Conservation (phyloP, 768 basidiomycete species). For the Hortiboletus campestris region DNA sequence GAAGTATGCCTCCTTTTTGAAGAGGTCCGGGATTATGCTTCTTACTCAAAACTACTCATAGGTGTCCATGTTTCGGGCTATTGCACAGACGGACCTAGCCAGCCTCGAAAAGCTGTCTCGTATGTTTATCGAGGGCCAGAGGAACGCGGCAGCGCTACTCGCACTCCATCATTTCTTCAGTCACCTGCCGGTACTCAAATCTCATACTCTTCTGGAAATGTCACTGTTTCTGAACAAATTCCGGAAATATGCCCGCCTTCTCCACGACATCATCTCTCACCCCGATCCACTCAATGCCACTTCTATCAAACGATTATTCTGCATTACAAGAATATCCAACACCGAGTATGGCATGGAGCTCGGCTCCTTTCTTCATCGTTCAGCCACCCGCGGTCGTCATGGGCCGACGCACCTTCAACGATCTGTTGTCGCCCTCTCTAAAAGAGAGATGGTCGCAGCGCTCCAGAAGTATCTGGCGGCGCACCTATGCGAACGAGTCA, state of each 20-base stretch:
- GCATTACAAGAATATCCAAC: too few relatives aligned
- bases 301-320: too few relatives aligned
- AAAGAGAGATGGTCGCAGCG: constrained; percentile 17
- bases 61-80: constrained; percentile 31
- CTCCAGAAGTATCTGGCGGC: constrained; percentile 25
- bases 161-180: constrained; percentile 6
- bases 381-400: too few relatives aligned
- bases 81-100: constrained; percentile 6
- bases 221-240: background rate
- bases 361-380: too few relatives aligned
- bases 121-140: constrained; percentile 21
- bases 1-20: constrained; percentile 9
- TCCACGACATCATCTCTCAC: too few relatives aligned
- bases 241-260: too few relatives aligned
- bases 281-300: too few relatives aligned
- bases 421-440: constrained; percentile 17
- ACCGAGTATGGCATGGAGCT: too few relatives aligned
- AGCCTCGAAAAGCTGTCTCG: constrained; percentile 34
- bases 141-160: constrained; percentile 5
- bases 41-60: background rate
- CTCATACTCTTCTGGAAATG: constrained; percentile 19
- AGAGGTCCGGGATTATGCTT: background rate
- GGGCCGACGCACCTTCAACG: background rate
- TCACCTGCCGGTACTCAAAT: constrained; percentile 14
- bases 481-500: constrained; percentile 30